phyloP scores from a whole-genome alignment of 257 asterid genomes.

The Agastache rugosa region DNA sequence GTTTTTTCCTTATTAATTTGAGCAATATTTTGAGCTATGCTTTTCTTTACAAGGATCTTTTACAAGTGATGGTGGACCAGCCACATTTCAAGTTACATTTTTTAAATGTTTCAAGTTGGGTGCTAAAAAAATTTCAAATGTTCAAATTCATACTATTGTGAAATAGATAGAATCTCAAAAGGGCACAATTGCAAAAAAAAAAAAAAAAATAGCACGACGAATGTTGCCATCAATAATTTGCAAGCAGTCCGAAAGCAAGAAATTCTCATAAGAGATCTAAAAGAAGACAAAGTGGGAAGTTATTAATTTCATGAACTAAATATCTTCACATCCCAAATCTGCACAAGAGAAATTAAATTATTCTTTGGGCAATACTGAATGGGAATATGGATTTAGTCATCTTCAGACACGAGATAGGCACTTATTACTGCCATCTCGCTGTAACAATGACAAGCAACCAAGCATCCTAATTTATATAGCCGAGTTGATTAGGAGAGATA shows the following conservation, averaged over 20 bases:
- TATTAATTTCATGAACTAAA: background rate
- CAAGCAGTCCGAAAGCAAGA: conserved; percentile 17
- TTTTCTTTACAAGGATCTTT: background rate
- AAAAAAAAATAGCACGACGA: background rate
- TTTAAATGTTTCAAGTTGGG: background rate
- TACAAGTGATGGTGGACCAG: background rate
- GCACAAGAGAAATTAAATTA: conserved; percentile 16
- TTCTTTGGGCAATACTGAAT: conserved; percentile 24
- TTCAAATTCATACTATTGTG: background rate
- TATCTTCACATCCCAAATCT: conserved; percentile 35
- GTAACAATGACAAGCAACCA: conserved; percentile 42
- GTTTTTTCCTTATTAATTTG: too few species aligned
- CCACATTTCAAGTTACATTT: background rate
- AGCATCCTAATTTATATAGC: background rate
- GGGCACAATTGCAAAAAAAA: background rate
- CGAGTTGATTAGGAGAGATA: conserved; percentile 9
- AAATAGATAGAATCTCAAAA: conserved; percentile 2
- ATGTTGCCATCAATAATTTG: background rate
- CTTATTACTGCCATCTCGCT: conserved; percentile 39
- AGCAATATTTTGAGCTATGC: background rate
- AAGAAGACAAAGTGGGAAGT: background rate
- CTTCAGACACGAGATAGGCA: conserved; percentile 52
- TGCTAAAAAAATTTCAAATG: background rate
- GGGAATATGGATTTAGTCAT: conserved; percentile 42
- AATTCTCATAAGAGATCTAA: background rate